phyloP scores from a whole-genome alignment of 352 stramenopile genomes.

The Phytopythium helicoides region DNA sequence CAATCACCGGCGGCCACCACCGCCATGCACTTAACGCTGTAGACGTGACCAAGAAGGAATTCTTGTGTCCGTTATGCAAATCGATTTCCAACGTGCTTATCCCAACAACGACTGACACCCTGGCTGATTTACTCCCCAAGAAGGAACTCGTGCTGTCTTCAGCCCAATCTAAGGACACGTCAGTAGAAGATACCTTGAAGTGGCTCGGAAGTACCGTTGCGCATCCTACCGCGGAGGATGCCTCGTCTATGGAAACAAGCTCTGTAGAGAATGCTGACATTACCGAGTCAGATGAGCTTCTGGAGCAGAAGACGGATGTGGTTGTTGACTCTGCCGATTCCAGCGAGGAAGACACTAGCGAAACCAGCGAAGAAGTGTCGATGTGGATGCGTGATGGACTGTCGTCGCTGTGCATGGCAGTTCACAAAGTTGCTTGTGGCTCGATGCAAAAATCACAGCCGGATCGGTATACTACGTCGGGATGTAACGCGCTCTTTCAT shows the following conservation, averaged over 20 bases:
- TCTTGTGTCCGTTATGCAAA: conserved; percentile 96
- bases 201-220: not conserved
- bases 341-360: conserved; percentile 9
- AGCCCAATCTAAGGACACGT: conserved; percentile 12
- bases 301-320: conserved; percentile 30
- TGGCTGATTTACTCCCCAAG: conserved; percentile 31
- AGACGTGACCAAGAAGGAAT: conserved; percentile 96
- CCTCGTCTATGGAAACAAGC: conserved; percentile 1
- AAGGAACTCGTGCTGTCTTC: conserved; percentile 15
- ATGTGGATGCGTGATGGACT: conserved; percentile 70
- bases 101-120: conserved; percentile 67
- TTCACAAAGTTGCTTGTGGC: conserved; percentile 80
- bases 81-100: conserved; percentile 97
- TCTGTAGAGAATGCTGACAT: conserved; percentile 8
- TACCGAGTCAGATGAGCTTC: conserved; percentile 7
- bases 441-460: conserved; percentile 83
- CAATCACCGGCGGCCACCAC: conserved; percentile 92
- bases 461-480: conserved; percentile 74
- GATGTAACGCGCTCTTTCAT: conserved; percentile 76
- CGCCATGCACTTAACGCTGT: conserved; percentile 91
- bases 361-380: conserved; percentile 23
- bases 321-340: conserved; percentile 5
- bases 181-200: conserved; percentile 2
- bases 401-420: conserved; percentile 78
- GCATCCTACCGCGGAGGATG: not conserved